Percentiles rank a stretch among this genome's conserved stretches.
Evolutionary conservation across 225 moss, liverwort and hornwort species (phyloP).

Genomic region (Asterella californica): DNA sequence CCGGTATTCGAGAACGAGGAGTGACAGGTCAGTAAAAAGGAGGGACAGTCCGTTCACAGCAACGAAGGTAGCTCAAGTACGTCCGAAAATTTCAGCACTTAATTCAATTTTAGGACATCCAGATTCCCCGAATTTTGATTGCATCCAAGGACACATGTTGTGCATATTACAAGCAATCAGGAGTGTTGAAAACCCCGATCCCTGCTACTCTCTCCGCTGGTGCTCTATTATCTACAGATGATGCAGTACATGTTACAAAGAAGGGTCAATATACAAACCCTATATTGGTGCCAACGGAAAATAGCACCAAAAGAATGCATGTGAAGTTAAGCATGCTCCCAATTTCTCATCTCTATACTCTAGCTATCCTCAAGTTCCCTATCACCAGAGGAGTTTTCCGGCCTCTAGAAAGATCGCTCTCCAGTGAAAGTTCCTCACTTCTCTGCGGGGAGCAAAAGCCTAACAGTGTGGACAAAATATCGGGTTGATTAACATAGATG

Average conservation of each 20-base stretch:
- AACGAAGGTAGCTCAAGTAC: too few relatives aligned
- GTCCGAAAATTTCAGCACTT: not conserved
- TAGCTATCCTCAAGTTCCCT: not conserved
- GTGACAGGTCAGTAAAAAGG: too few relatives aligned
- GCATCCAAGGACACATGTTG: conserved; percentile 2
- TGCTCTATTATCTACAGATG: conserved; percentile 13
- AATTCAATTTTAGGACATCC: not conserved
- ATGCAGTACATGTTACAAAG: conserved; percentile 16
- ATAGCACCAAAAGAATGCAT: conserved; percentile 17
- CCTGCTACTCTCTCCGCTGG: conserved; percentile 12
- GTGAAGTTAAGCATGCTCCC: conserved; percentile 15
- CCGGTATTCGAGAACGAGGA: too few relatives aligned
- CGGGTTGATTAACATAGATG: not conserved
- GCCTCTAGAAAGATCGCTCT: not conserved
- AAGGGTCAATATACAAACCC: conserved; percentile 17
- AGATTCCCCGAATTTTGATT: conserved; percentile 3
- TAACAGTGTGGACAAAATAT: not conserved
- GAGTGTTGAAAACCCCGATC: not conserved
- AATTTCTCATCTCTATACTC: not conserved
- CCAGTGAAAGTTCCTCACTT: not conserved
- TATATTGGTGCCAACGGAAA: conserved; percentile 13
- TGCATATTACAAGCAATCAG: not conserved
- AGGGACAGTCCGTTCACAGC: too few relatives aligned
- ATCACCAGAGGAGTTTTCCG: not conserved
- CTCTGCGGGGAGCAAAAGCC: not conserved